phyloP scores from a whole-genome alignment of 495 filamentous ascomycete genomes.

The Penicillium turbatum region DNA sequence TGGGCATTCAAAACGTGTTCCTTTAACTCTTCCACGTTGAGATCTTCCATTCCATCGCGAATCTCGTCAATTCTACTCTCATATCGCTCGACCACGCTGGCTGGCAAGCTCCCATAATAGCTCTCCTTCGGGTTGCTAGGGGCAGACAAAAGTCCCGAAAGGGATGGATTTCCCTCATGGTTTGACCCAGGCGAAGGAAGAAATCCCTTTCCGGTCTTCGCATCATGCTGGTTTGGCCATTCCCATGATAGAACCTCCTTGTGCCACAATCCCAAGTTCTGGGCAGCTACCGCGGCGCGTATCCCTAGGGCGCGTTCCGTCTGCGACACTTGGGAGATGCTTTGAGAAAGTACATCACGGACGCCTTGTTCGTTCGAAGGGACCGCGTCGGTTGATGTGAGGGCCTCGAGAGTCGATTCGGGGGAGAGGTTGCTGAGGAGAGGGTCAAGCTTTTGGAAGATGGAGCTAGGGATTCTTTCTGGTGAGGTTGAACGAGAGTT shows the following conservation, averaged over 20 bases:
- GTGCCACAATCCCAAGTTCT: conserved; percentile 72
- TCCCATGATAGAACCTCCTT: conserved; percentile 70
- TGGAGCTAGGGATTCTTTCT: conserved; percentile 20
- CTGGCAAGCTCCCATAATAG: conserved; percentile 68
- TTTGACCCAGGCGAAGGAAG: conserved; percentile 38
- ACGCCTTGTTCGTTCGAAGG: conserved; percentile 44
- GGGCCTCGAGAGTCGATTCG: conserved; percentile 51
- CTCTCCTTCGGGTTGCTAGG: conserved; percentile 26
- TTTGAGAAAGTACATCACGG: conserved; percentile 55
- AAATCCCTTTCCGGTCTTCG: conserved; percentile 50
- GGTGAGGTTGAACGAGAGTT: conserved; percentile 28
- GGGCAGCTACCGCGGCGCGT: conserved; percentile 66
- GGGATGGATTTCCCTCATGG: background rate
- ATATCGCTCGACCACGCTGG: conserved; percentile 56
- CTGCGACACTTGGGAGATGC: conserved; percentile 62
- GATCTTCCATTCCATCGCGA: conserved; percentile 64
- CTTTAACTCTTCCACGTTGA: conserved; percentile 89
- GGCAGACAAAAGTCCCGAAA: conserved; percentile 1
- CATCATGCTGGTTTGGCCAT: conserved; percentile 55
- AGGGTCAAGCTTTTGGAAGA: conserved; percentile 43
- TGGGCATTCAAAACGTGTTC: conserved; percentile 78
- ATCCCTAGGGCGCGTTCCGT: conserved; percentile 68
- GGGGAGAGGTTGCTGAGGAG: conserved; percentile 53
- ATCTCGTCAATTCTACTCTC: conserved; percentile 76
- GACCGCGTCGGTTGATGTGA: conserved; percentile 50